Evolutionary conservation across 768 basidiomycete species (phyloP).

Genomic region (Tylopilus sp.): DNA sequence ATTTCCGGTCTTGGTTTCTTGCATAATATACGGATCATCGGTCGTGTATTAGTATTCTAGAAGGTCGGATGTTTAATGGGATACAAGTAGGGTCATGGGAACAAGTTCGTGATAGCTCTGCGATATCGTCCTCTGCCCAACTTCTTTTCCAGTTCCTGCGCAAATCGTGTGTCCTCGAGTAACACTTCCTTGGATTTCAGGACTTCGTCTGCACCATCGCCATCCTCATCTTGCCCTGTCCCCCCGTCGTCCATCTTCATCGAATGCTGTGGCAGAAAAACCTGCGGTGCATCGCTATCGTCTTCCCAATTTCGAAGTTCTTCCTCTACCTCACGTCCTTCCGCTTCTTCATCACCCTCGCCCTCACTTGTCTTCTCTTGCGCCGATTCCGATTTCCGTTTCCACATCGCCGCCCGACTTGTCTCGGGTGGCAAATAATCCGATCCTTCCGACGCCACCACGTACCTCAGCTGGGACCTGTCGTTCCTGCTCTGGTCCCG

Average conservation of each 20-base stretch:
- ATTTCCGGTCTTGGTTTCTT: not conserved
- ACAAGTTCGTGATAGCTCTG: constrained; percentile 8
- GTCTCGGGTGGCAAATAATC: constrained; percentile 30
- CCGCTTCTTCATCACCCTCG: constrained; percentile 1
- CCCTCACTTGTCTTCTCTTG: not conserved
- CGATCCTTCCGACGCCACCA: constrained; percentile 6
- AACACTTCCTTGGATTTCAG: not conserved
- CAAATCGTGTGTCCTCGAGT: not conserved
- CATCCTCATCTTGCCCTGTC: not conserved
- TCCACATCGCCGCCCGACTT: constrained; percentile 28
- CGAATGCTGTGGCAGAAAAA: constrained; percentile 5
- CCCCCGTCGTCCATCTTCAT: not conserved
- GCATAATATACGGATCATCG: not conserved
- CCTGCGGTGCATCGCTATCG: not conserved
- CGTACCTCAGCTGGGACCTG: constrained; percentile 7
- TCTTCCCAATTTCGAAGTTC: not conserved
- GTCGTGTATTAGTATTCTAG: too few species aligned
- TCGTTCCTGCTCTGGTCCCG: not conserved
- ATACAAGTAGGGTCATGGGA: constrained; percentile 3
- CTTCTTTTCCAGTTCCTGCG: constrained; percentile 11
- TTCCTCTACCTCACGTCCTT: constrained; percentile 12
- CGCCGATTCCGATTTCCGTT: constrained; percentile 7
- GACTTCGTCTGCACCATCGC: not conserved
- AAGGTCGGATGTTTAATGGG: too few species aligned
- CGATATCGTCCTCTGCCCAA: constrained; percentile 17